Conservation (phyloP, 2,329 filamentous ascomycete genomes). For the Eutypa lata region DNA sequence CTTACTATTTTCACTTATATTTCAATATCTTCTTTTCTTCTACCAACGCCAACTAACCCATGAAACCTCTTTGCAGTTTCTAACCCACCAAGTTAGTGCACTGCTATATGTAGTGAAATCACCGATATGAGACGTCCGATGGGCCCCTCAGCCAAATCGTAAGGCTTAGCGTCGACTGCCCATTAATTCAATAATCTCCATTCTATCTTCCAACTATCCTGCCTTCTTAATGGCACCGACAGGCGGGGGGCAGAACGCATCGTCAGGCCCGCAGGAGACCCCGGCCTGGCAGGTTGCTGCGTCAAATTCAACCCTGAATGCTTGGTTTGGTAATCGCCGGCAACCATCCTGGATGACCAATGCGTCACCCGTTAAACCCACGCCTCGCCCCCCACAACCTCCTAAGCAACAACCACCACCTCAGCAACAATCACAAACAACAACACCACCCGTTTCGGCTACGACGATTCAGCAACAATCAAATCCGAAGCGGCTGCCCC, state of each 20-base stretch:
- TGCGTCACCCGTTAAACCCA: constrained; percentile 26
- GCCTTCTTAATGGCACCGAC: constrained; percentile 20
- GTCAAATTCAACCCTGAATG: constrained; percentile 39
- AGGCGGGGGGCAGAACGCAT: constrained; percentile 12
- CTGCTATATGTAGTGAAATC: background rate
- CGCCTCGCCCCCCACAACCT: constrained; percentile 22
- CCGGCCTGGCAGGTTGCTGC: constrained; percentile 29
- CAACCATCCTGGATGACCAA: constrained; percentile 32
- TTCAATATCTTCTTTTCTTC: too few relatives aligned
- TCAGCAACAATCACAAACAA: constrained; percentile 4
- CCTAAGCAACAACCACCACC: constrained; percentile 4
- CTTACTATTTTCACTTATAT: too few relatives aligned
- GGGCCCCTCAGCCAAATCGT: background rate
- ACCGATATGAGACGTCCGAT: background rate
- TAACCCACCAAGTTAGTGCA: background rate
- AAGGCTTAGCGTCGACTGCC: background rate
- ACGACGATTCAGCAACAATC: constrained; percentile 3
- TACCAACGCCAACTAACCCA: too few relatives aligned
- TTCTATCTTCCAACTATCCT: background rate
- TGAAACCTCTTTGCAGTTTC: too few relatives aligned
- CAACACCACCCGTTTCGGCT: constrained; percentile 7
- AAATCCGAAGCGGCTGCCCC: background rate
- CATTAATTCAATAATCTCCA: background rate
- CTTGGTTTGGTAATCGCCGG: constrained; percentile 34
- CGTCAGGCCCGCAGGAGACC: constrained; percentile 6